phyloP scores from a whole-genome alignment of 2,329 filamentous ascomycete genomes.

The Trichoderma guizhouense region DNA sequence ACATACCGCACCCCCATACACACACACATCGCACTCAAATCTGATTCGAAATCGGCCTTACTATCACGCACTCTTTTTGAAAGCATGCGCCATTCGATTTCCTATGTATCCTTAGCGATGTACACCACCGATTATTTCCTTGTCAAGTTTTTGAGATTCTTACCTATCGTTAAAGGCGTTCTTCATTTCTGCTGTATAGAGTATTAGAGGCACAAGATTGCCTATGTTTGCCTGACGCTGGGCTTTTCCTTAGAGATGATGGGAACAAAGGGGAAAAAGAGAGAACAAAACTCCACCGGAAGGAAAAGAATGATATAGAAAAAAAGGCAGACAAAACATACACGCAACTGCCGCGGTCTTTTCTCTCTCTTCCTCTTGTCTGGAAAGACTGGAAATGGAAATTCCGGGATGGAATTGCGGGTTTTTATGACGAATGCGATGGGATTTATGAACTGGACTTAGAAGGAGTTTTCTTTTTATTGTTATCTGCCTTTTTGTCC shows the following conservation, averaged over 20 bases:
- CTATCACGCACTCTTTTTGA: background rate
- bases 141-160: background rate
- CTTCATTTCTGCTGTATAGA: conserved; percentile 9
- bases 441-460: conserved; percentile 13
- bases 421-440: conserved; percentile 11
- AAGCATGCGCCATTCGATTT: conserved; percentile 11
- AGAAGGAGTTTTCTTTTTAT: conserved; percentile 7
- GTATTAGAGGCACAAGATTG: conserved; percentile 32
- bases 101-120: conserved; percentile 8
- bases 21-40: background rate
- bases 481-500: background rate
- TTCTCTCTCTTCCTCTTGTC: background rate
- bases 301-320: conserved; percentile 1
- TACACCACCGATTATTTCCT: background rate
- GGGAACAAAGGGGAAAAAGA: background rate
- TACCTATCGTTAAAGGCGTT: conserved; percentile 15
- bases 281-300: background rate
- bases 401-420: background rate
- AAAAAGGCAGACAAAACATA: background rate
- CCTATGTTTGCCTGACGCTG: conserved; percentile 50
- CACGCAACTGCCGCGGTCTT: background rate
- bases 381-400: background rate
- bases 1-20: background rate
- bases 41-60: background rate
- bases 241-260: conserved; percentile 30